Evolutionary conservation across 2,329 filamentous ascomycete genomes (phyloP), one percentile per base, ranked within the genome.

Genomic region (Xylariaceae sp.): DNA sequence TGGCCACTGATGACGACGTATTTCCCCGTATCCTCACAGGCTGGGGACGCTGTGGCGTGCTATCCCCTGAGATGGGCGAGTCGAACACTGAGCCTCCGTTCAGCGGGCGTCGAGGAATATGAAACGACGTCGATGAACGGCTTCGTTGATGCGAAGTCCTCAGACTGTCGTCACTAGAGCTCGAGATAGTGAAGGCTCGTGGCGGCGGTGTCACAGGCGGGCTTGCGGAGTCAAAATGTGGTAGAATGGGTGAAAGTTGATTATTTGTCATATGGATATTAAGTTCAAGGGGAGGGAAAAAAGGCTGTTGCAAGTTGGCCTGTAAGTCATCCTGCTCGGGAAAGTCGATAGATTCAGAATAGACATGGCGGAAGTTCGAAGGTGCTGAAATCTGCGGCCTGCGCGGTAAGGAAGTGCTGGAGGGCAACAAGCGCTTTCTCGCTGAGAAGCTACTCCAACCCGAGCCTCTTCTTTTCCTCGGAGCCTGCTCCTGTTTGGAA

Each of bases 291-390:
- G 80, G 80, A 36, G 74, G 73, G 55, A 81, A 81, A 11, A 71
- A 71, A 6, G 61, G 53, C 6, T 66, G 68, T 5, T 65, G 63
- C 33, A 58, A 61, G 48, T 61, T 62, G 41, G 54, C 48, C 58
- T 65, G 57, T 45, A 57, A 49, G 52, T 53, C 48, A 50, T 42
- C 44, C 15, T 57, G 51, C 32, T 54, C 60, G 35, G 60, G 64
- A 47, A 61, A 64, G 35, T 57, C 58, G 42, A 65, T 63, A 11
- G 63, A 63, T 41, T 65, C 58, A 44, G 68, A 77, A 47, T 76
- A 68, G 43, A 85, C 58, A 67, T 85, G 82, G 42, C 76, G 77
- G 59, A 85, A 85, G 63, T 85, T 72, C 42, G 75, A 75, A 3
- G 82, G 82, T 17, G 71, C 71, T 39, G 81, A 83, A 59, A 85